Conservation (phyloP, 2,329 filamentous ascomycete genomes). For the Calonectria fujianensis region DNA sequence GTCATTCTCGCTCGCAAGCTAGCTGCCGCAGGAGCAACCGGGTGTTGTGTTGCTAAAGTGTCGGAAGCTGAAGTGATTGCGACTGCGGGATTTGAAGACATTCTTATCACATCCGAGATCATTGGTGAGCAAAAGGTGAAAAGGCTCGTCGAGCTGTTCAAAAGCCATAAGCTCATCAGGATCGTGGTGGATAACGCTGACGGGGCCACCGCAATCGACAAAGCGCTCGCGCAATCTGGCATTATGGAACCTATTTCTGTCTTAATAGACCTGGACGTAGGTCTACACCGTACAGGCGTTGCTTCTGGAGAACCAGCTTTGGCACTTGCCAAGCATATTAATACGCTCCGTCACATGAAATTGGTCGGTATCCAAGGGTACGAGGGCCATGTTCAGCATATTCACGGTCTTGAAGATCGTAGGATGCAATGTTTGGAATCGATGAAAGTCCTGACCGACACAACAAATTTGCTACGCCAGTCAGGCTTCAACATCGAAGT, state of each 20-base stretch:
- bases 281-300: constrained; percentile 38
- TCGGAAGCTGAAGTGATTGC: constrained; percentile 47
- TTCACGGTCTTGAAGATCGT: constrained; percentile 43
- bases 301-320: constrained; percentile 23
- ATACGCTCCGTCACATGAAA: constrained; percentile 23
- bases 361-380: constrained; percentile 48
- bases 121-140: constrained; percentile 40
- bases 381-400: constrained; percentile 46
- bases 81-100: constrained; percentile 43
- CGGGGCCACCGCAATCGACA: constrained; percentile 41
- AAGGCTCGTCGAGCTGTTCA: constrained; percentile 43
- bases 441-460: constrained; percentile 42
- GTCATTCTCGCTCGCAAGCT: constrained; percentile 39
- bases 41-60: constrained; percentile 46
- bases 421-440: constrained; percentile 41
- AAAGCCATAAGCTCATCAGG: constrained; percentile 24
- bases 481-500: constrained; percentile 40
- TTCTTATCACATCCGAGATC: constrained; percentile 50
- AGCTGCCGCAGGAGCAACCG: constrained; percentile 44
- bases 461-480: neutral
- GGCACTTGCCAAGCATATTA: constrained; percentile 34
- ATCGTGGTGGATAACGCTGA: constrained; percentile 44
- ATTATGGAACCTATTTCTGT: constrained; percentile 35
- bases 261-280: constrained; percentile 47
- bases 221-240: constrained; percentile 28